Evolutionary conservation across 495 filamentous ascomycete genomes (phyloP).

Genomic region (Penicillium psychrofluorescens): DNA sequence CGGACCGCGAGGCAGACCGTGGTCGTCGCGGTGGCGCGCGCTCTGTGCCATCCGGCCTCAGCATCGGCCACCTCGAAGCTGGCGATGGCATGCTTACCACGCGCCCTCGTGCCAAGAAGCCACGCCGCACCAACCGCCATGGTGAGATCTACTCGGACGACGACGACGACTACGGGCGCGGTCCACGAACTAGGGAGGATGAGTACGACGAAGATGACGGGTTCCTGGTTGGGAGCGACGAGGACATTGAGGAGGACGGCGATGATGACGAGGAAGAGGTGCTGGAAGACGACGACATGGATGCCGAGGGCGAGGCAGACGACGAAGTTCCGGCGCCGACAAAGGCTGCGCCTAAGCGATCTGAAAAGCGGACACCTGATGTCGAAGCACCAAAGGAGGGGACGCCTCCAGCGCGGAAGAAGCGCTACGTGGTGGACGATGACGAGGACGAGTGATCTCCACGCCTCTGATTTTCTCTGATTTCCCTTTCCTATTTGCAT

Average conservation of each 20-base stretch:
- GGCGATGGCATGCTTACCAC: slow-evolving; percentile 38
- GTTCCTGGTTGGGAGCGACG: slow-evolving; percentile 69
- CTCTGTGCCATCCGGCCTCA: slow-evolving; percentile 52
- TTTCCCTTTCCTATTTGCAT: not conserved
- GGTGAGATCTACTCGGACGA: slow-evolving; percentile 51
- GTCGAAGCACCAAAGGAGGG: slow-evolving; percentile 17
- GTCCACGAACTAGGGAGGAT: slow-evolving; percentile 60
- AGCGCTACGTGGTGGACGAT: slow-evolving; percentile 40
- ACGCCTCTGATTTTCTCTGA: not conserved
- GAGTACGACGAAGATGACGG: slow-evolving; percentile 80
- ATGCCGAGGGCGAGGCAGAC: slow-evolving; percentile 52
- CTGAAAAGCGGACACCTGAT: slow-evolving; percentile 9
- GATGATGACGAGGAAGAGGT: slow-evolving; percentile 59
- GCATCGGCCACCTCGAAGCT: slow-evolving; percentile 68
- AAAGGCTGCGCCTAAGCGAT: slow-evolving; percentile 13
- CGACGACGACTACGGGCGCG: slow-evolving; percentile 54
- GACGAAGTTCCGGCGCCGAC: slow-evolving; percentile 16
- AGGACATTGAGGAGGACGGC: slow-evolving; percentile 53
- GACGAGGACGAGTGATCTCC: slow-evolving; percentile 35
- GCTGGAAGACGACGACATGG: slow-evolving; percentile 50
- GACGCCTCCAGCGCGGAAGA: slow-evolving; percentile 36
- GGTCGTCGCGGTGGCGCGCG: slow-evolving; percentile 43
- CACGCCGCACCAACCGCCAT: slow-evolving; percentile 37
- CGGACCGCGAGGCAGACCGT: slow-evolving; percentile 55
- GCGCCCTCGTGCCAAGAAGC: slow-evolving; percentile 29